These are phyloP conservation scores for Trichoderma gracile DNA, from an alignment of 2,329 filamentous ascomycete genomes.

Conservation along the genomic window DNA sequence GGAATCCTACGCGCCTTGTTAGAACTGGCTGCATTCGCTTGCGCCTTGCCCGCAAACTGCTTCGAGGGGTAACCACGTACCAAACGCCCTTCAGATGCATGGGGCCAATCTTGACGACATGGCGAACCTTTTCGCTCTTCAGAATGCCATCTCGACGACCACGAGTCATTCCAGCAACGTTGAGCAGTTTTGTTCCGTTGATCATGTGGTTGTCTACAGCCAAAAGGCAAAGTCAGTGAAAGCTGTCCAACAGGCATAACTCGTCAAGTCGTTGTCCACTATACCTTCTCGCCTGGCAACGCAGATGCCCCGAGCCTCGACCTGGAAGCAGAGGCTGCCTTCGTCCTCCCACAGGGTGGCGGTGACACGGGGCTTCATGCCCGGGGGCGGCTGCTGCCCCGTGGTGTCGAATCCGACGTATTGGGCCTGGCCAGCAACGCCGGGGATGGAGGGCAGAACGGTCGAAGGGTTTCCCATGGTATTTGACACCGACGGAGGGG, in stretches of 20 bases:
- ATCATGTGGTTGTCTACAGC: conserved; percentile 93
- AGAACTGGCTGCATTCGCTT: conserved; percentile 29
- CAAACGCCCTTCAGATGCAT: conserved; percentile 99
- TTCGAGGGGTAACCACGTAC: conserved; percentile 67
- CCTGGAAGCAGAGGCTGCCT: conserved; percentile 95
- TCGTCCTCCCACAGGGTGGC: conserved; percentile 98
- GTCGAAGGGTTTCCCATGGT: conserved; percentile 64
- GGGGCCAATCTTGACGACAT: conserved; percentile 97
- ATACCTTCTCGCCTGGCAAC: conserved; percentile 89
- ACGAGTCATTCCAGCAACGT: conserved; percentile 97
- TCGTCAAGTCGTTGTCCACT: background rate
- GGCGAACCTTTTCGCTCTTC: conserved; percentile 94
- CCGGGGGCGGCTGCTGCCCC: conserved; percentile 88
- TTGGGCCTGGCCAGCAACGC: conserved; percentile 51
- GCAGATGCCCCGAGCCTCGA: conserved; percentile 93
- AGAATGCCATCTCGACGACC: conserved; percentile 93
- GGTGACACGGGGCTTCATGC: conserved; percentile 94
- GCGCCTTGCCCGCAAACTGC: conserved; percentile 29
- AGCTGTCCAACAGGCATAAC: background rate
- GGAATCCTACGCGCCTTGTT: conserved; percentile 71
- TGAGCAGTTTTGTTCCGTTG: conserved; percentile 94
- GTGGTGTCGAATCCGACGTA: conserved; percentile 74
- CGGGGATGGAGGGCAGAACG: conserved; percentile 67
- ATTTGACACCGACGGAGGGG: conserved; percentile 66
- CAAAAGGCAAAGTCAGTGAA: conserved; percentile 1